Conservation (phyloP, 768 basidiomycete species). For the Lenzites betulinus region DNA sequence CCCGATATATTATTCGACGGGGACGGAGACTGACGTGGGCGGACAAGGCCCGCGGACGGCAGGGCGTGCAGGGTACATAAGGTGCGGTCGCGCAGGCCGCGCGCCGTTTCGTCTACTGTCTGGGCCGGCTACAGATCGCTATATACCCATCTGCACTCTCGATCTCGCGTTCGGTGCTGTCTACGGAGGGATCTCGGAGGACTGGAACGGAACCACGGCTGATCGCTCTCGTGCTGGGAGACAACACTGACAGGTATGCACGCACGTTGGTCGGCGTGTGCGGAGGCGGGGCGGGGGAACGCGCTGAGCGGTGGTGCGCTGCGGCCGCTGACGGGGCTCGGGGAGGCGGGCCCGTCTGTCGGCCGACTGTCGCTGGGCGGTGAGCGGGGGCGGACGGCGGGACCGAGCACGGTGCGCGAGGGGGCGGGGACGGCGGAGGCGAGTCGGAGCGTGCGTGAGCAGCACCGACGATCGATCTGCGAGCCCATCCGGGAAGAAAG, state of each 20-base stretch:
- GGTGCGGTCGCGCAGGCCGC: not conserved
- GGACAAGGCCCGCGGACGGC: constrained; percentile 3
- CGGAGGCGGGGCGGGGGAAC: constrained; percentile 16
- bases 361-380: constrained; percentile 20
- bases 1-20: constrained; percentile 23
- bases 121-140: not conserved
- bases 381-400: not conserved
- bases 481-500: constrained; percentile 55
- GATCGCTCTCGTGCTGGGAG: constrained; percentile 10
- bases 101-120: not conserved
- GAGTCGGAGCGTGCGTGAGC: not conserved
- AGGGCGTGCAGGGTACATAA: constrained; percentile 14
- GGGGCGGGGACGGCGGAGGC: not conserved
- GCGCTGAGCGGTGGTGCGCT: not conserved
- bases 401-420: not conserved
- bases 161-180: not conserved
- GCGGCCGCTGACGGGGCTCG: constrained; percentile 11
- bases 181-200: constrained; percentile 18
- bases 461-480: constrained; percentile 33
- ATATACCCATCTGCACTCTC: constrained; percentile 3
- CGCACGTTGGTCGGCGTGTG: constrained; percentile 22
- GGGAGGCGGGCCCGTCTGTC: constrained; percentile 16
- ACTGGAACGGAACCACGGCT: constrained; percentile 3
- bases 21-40: constrained; percentile 19
- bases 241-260: constrained; percentile 10